A percentile compares a stretch with the other conserved stretches of the same genome.
These are phyloP conservation scores for Coprinopsis marcescibilis DNA, from an alignment of 768 basidiomycete species.

Conservation along the genomic window DNA sequence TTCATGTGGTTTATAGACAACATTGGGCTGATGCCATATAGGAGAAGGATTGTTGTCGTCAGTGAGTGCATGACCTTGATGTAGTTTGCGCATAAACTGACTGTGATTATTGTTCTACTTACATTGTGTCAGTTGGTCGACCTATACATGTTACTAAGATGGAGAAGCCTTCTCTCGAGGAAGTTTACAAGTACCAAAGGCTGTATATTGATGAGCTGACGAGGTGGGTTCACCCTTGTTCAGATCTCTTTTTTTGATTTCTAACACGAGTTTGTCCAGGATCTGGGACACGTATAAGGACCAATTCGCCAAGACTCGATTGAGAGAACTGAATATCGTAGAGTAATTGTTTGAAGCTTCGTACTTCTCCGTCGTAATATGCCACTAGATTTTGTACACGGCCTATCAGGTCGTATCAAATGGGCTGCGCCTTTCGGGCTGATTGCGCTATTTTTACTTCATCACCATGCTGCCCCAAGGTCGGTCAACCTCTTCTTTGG, in stretches of 20 bases:
- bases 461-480: too few relatives aligned
- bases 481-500: too few relatives aligned
- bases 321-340: conserved; percentile 72
- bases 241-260: too few relatives aligned
- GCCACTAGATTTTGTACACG: too few relatives aligned
- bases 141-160: conserved; percentile 77
- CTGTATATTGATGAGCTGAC: conserved; percentile 90
- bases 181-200: conserved; percentile 72
- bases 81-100: neutral
- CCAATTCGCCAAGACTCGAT: conserved; percentile 79
- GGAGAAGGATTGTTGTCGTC: conserved; percentile 92
- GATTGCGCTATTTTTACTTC: too few relatives aligned
- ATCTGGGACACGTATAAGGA: conserved; percentile 98
- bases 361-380: too few relatives aligned
- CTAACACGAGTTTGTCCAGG: too few relatives aligned
- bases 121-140: conserved; percentile 61
- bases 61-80: conserved; percentile 50
- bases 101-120: neutral
- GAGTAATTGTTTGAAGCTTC: too few relatives aligned
- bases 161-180: conserved; percentile 78
- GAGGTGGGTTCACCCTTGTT: conserved; percentile 45
- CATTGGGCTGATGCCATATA: conserved; percentile 91
- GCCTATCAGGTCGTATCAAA: too few relatives aligned
- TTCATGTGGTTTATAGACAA: conserved; percentile 55
- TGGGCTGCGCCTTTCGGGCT: too few relatives aligned